These are phyloP conservation scores for Solanum sparsipilum DNA, from an alignment of 257 asterid genomes.

Conservation along the genomic window DNA sequence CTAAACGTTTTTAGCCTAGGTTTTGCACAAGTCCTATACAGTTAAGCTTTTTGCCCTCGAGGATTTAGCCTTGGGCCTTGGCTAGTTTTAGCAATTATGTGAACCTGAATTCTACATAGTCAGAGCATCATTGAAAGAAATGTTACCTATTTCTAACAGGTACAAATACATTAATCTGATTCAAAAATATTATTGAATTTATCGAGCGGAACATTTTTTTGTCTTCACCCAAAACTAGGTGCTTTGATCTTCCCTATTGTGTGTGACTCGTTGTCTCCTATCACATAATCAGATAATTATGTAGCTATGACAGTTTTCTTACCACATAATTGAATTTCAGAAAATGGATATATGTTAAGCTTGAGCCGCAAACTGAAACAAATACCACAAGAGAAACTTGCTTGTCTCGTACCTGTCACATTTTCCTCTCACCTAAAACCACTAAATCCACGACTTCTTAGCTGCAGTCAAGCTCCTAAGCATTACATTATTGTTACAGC, in stretches of 20 bases:
- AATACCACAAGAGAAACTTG: neutral
- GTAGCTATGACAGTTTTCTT: neutral
- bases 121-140: neutral
- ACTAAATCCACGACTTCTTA: neutral
- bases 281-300: neutral
- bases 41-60: neutral
- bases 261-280: neutral
- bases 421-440: neutral
- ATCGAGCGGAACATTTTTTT: neutral
- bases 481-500: neutral
- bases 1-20: neutral
- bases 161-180: neutral
- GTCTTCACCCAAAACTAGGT: neutral
- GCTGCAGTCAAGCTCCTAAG: neutral
- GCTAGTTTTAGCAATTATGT: neutral
- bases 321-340: neutral
- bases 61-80: neutral
- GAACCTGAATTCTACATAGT: neutral
- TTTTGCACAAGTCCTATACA: neutral
- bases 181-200: neutral
- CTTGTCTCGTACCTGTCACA: neutral
- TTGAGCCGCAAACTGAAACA: neutral
- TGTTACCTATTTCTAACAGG: neutral
- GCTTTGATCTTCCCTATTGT: neutral
- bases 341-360: neutral